These are phyloP conservation scores for Mortierella sp. DNA, from an alignment of 371 early-diverging fungal genomes.

Conservation along the genomic window DNA sequence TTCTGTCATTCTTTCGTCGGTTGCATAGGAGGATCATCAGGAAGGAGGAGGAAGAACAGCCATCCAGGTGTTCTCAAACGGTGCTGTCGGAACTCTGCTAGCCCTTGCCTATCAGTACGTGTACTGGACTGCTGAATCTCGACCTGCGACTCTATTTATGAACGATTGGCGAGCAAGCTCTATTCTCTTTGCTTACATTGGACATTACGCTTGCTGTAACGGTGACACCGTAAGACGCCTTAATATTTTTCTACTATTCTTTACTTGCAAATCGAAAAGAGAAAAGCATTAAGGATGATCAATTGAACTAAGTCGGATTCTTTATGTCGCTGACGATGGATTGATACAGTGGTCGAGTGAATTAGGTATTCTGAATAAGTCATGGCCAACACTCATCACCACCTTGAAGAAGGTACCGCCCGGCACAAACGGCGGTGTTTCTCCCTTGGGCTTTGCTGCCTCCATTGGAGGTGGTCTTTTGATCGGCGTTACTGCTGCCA, in stretches of 20 bases:
- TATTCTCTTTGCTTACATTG: conserved; percentile 31
- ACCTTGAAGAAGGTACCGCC: conserved; percentile 79
- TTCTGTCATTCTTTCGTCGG: not conserved
- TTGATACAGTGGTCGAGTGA: conserved; percentile 86
- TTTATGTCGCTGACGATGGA: not conserved
- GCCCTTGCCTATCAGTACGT: conserved; percentile 67
- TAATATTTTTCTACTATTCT: conserved; percentile 3
- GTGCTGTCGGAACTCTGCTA: conserved; percentile 75
- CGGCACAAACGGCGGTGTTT: conserved; percentile 91
- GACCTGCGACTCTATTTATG: conserved; percentile 52
- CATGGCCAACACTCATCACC: conserved; percentile 84
- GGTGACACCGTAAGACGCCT: conserved; percentile 80
- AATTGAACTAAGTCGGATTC: too few relatives aligned
- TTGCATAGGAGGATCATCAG: conserved; percentile 50
- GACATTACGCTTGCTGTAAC: conserved; percentile 87
- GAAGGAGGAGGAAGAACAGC: conserved; percentile 72
- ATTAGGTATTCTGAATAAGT: conserved; percentile 80
- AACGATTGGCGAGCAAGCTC: conserved; percentile 65
- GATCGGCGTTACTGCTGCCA: conserved; percentile 74
- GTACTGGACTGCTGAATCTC: conserved; percentile 51
- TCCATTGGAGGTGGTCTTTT: conserved; percentile 80
- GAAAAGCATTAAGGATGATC: too few relatives aligned
- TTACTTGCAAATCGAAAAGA: not conserved
- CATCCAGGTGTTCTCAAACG: conserved; percentile 87
- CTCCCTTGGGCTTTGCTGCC: conserved; percentile 71